Conservation (phyloP, 768 basidiomycete species). For the Suillus subalutaceus region DNA sequence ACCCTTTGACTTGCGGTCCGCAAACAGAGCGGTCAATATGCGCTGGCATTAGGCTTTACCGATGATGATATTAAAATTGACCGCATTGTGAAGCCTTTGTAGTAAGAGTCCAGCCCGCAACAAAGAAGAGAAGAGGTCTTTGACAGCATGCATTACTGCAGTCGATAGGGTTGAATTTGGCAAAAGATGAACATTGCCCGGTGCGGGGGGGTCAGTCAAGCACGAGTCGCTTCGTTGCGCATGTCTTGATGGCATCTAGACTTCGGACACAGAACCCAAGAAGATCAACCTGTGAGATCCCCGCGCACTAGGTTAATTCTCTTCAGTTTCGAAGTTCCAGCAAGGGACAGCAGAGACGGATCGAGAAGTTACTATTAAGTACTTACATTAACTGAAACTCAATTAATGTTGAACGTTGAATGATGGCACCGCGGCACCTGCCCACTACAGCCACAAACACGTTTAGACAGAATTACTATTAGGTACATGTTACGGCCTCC, state of each 20-base stretch:
- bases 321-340: constrained; percentile 21
- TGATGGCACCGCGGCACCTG: constrained; percentile 5
- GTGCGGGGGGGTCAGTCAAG: constrained; percentile 3
- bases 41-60: constrained; percentile 27
- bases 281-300: constrained; percentile 35
- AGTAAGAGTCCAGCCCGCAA: constrained; percentile 23
- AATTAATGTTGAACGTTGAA: background rate
- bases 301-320: constrained; percentile 24
- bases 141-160: constrained; percentile 15
- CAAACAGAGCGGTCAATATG: constrained; percentile 20
- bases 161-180: constrained; percentile 15
- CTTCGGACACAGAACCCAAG: constrained; percentile 14
- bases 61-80: constrained; percentile 25
- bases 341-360: constrained; percentile 14
- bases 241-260: constrained; percentile 17
- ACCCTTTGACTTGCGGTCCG: constrained; percentile 20
- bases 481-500: constrained; percentile 7
- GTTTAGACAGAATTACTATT: constrained; percentile 6
- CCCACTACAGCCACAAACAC: constrained; percentile 8
- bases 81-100: constrained; percentile 29
- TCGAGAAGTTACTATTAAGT: constrained; percentile 9
- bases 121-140: constrained; percentile 29
- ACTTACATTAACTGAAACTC: constrained; percentile 8
- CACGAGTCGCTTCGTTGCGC: constrained; percentile 18
- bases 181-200: constrained; percentile 20